Evolutionary conservation across 2,329 filamentous ascomycete genomes (phyloP).

Genomic region (Scortechinia acanthostroma): DNA sequence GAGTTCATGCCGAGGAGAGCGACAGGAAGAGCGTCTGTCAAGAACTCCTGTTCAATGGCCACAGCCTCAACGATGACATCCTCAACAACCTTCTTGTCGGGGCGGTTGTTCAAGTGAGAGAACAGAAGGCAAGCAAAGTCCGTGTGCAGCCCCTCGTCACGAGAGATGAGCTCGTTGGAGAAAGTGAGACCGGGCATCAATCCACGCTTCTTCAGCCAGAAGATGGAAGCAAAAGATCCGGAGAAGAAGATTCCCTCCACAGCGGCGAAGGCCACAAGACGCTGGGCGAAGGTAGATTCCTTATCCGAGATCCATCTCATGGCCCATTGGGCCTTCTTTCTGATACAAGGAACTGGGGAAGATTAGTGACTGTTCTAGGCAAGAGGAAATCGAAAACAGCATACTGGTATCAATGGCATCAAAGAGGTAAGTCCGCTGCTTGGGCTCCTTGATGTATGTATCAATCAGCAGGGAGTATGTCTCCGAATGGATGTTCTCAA

Average conservation of each 20-base stretch:
- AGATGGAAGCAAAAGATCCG: conserved; percentile 96
- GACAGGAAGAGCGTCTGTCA: conserved; percentile 88
- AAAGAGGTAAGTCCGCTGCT: conserved; percentile 89
- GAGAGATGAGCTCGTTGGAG: conserved; percentile 99
- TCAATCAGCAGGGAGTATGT: conserved; percentile 98
- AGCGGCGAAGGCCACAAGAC: conserved; percentile 91
- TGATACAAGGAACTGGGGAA: conserved; percentile 77
- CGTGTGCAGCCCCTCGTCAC: conserved; percentile 97
- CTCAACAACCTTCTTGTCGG: conserved; percentile 72
- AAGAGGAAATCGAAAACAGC: conserved; percentile 22
- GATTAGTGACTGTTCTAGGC: conserved; percentile 7
- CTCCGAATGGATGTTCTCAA: conserved; percentile 99
- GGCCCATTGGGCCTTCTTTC: conserved; percentile 98
- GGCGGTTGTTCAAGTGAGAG: conserved; percentile 92
- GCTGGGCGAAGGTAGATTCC: conserved; percentile 88
- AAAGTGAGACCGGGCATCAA: conserved; percentile 98
- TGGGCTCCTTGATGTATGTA: conserved; percentile 96
- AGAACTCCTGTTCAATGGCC: conserved; percentile 90
- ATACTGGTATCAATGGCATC: conserved; percentile 96
- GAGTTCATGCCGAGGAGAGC: conserved; percentile 96
- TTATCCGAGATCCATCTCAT: conserved; percentile 89
- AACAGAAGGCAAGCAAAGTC: conserved; percentile 97
- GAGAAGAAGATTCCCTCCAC: conserved; percentile 99
- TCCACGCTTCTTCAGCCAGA: conserved; percentile 99
- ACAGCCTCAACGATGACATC: conserved; percentile 93